Evolutionary conservation across 495 filamentous ascomycete species (phyloP).

Genomic region (Aspergillus conjunctus): DNA sequence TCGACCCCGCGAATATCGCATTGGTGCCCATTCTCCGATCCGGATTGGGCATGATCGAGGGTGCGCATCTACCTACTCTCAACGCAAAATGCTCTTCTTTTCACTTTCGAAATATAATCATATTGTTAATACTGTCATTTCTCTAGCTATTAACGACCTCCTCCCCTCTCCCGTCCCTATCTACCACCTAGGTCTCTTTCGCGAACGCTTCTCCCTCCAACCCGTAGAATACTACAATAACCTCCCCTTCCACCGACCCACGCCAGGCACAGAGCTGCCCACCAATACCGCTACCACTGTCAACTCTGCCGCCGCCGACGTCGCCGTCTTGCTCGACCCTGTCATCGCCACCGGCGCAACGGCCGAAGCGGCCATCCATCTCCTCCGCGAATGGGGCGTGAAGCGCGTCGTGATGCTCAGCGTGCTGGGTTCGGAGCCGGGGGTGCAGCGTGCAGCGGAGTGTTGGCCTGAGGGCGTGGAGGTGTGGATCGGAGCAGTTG

Average conservation of each 20-base stretch:
- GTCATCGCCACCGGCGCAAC: slow-evolving; percentile 94
- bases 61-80: slow-evolving; percentile 35
- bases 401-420: slow-evolving; percentile 76
- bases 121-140: slow-evolving; percentile 8
- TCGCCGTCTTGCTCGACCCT: slow-evolving; percentile 87
- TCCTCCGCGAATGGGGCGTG: slow-evolving; percentile 87
- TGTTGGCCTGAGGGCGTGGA: slow-evolving; percentile 75
- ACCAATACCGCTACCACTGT: slow-evolving; percentile 41
- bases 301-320: slow-evolving; percentile 50
- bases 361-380: slow-evolving; percentile 84
- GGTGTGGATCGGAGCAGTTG: slow-evolving; percentile 81
- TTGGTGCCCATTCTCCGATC: slow-evolving; percentile 92
- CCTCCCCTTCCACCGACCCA: slow-evolving; percentile 70
- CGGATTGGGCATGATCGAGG: slow-evolving; percentile 85
- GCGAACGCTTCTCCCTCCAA: slow-evolving; percentile 78
- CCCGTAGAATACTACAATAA: slow-evolving; percentile 99
- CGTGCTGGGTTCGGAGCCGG: slow-evolving; percentile 69
- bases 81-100: background rate
- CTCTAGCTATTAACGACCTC: slow-evolving; percentile 72
- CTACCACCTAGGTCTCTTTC: slow-evolving; percentile 92
- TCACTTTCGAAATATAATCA: slow-evolving; percentile 5
- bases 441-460: slow-evolving; percentile 66
- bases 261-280: slow-evolving; percentile 23
- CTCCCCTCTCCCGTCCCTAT: slow-evolving; percentile 80
- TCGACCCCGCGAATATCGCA: slow-evolving; percentile 66